Conservation (phyloP, 441 rosid genomes). For the Daphne laureola region DNA sequence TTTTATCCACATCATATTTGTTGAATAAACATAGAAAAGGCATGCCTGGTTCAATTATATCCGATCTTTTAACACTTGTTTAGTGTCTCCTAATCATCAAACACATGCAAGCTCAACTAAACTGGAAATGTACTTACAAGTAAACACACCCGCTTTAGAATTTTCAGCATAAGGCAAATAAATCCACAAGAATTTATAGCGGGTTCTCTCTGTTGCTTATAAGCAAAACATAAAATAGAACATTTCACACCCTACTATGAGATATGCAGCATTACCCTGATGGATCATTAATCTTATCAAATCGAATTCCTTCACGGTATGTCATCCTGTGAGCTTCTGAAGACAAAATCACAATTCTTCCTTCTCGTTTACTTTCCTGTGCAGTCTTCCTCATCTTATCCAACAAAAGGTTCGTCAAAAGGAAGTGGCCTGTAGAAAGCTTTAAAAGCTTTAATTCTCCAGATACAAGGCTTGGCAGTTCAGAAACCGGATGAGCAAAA, state of each 20-base stretch:
- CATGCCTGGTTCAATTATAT: background rate
- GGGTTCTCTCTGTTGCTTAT: no score
- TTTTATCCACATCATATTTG: no score
- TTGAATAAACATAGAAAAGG: no score
- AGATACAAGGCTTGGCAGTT: no score
- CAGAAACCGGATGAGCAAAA: no score
- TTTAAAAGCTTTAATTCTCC: slow-evolving; percentile 6
- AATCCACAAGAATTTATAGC: background rate
- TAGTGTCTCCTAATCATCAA: background rate
- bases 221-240: no score
- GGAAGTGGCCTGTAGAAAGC: slow-evolving; percentile 52
- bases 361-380: slow-evolving; percentile 37
- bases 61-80: background rate
- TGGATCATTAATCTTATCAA: slow-evolving; percentile 42
- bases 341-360: slow-evolving; percentile 53
- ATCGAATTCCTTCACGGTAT: slow-evolving; percentile 48
- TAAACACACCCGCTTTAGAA: background rate
- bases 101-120: background rate
- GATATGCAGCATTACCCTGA: slow-evolving; percentile 27
- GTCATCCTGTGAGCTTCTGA: slow-evolving; percentile 40
- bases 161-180: background rate
- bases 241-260: background rate
- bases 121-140: background rate
- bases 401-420: slow-evolving; percentile 48
- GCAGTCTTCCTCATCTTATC: slow-evolving; percentile 62